Percentiles rank a stretch among this genome's conserved stretches.
Evolutionary conservation across 202 grass and related monocot genomes (phyloP).

Genomic region (Brachypodium distachyon): DNA sequence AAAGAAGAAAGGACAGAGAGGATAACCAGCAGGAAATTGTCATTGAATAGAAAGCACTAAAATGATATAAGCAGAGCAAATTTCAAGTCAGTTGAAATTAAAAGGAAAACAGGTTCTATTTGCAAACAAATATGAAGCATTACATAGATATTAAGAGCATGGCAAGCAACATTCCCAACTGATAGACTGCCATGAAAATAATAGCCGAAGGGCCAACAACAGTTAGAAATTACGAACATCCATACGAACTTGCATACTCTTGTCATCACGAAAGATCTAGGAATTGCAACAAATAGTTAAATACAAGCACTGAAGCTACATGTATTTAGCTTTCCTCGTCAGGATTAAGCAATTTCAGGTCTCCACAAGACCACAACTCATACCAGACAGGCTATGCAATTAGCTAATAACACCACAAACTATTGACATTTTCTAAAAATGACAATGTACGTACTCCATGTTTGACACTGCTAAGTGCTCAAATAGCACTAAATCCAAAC

Average conservation of each 20-base stretch:
- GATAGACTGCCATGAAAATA: background rate
- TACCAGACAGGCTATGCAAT: background rate
- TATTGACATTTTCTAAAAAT: background rate
- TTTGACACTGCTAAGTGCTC: background rate
- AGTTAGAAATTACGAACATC: background rate
- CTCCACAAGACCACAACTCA: background rate
- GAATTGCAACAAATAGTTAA: background rate
- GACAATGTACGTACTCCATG: background rate
- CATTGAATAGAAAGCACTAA: background rate
- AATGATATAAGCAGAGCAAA: constrained; percentile 11
- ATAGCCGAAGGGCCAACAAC: background rate
- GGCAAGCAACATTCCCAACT: background rate
- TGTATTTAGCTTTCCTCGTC: background rate
- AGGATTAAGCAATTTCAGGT: background rate
- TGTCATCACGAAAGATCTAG: background rate
- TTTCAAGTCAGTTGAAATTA: background rate
- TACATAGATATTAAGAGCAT: background rate
- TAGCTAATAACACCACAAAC: background rate
- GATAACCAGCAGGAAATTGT: background rate
- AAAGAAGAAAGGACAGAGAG: constrained; percentile 9
- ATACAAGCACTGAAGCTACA: background rate
- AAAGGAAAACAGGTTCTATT: background rate
- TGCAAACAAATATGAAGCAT: background rate
- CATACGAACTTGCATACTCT: background rate
- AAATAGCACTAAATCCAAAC: background rate